phyloP scores from a whole-genome alignment of 139 green algal species.

The Chlorella sp. region DNA sequence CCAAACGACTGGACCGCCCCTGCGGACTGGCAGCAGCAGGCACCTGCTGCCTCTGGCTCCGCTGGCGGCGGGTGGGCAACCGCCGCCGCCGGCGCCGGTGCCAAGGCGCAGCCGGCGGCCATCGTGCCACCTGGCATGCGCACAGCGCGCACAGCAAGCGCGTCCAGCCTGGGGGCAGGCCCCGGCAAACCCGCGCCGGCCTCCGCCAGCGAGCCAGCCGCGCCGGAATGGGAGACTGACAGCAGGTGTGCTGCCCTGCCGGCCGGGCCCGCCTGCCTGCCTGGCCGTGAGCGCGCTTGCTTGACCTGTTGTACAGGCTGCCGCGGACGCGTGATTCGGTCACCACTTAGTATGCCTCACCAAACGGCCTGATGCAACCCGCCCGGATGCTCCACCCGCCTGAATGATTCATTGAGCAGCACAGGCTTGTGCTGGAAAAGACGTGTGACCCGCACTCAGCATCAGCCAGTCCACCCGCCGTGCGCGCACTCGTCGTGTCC shows the following conservation, averaged over 20 bases:
- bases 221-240: conserved; percentile 3
- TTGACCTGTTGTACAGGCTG: no score
- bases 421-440: no score
- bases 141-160: neutral
- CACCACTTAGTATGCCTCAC: no score
- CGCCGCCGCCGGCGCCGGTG: neutral
- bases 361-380: no score
- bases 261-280: no score
- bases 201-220: neutral
- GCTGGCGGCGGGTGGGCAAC: neutral
- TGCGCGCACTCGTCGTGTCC: neutral
- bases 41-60: neutral
- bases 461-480: neutral
- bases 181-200: no score
- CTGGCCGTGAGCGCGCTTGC: no score
- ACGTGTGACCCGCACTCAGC: neutral
- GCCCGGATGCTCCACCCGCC: no score
- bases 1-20: neutral
- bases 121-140: neutral
- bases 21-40: conserved; percentile 4
- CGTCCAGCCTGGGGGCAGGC: neutral
- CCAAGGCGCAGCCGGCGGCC: neutral
- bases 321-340: no score
- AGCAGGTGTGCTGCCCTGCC: neutral
- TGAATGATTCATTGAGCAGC: no score